Percentiles rank a stretch among this genome's conserved stretches.
These are phyloP conservation scores for Botrytis cinerea DNA, from an alignment of 2,329 filamentous ascomycete species.

Conservation along the genomic window DNA sequence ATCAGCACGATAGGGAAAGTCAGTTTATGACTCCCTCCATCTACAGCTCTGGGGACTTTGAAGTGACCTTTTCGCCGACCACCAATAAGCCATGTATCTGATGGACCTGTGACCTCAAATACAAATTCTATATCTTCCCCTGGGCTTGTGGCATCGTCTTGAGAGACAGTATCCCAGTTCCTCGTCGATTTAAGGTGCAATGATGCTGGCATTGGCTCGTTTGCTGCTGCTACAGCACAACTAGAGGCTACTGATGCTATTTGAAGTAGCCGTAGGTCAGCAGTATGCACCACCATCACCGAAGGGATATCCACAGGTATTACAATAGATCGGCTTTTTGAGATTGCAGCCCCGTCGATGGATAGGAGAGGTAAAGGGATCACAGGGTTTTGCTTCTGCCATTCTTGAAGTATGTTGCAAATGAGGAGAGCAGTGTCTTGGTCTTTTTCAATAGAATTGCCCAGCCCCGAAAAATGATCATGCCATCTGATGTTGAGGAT, in stretches of 20 bases:
- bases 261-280: conserved; percentile 60
- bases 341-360: conserved; percentile 34
- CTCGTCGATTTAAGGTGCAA: conserved; percentile 65
- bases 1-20: conserved; percentile 73
- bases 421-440: conserved; percentile 37
- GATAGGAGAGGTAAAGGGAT: conserved; percentile 35
- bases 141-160: conserved; percentile 25
- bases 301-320: conserved; percentile 90
- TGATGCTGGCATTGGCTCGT: conserved; percentile 64
- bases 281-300: conserved; percentile 79
- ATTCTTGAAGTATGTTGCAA: conserved; percentile 33
- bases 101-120: conserved; percentile 75
- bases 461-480: conserved; percentile 53
- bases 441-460: conserved; percentile 37
- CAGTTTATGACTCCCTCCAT: conserved; percentile 47
- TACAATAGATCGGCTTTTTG: conserved; percentile 64
- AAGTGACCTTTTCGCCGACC: conserved; percentile 81
- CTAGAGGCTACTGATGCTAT: conserved; percentile 42
- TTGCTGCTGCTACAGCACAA: conserved; percentile 53
- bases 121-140: conserved; percentile 66
- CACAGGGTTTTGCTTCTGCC: conserved; percentile 33
- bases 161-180: conserved; percentile 56
- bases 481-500: conserved; percentile 52
- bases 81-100: conserved; percentile 82
- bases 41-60: conserved; percentile 53